phyloP scores from a whole-genome alignment of 345 rosid genomes.

The Eutrema yunnanense region DNA sequence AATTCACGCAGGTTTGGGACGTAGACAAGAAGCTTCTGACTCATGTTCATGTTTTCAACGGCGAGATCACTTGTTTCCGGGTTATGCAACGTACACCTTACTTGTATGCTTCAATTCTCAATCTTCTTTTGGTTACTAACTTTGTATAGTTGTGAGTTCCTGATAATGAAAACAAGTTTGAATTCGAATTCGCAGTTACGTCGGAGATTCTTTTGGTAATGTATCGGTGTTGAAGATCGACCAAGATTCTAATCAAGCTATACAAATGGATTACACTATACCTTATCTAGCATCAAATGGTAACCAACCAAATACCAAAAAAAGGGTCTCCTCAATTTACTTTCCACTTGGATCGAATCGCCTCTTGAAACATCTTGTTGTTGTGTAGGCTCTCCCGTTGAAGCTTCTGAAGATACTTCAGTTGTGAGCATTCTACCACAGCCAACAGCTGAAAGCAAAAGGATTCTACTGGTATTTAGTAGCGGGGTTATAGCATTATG shows the following conservation, averaged over 20 bases:
- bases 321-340: background rate
- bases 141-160: background rate
- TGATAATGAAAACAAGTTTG: constrained; percentile 7
- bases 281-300: constrained; percentile 74
- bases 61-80: constrained; percentile 57
- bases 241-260: constrained; percentile 34
- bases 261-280: constrained; percentile 59
- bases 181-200: constrained; percentile 44
- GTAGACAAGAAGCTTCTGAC: constrained; percentile 59
- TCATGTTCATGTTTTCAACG: constrained; percentile 42
- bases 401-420: constrained; percentile 45
- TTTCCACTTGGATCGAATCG: background rate
- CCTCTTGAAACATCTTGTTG: constrained; percentile 3
- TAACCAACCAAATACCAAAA: constrained; percentile 15
- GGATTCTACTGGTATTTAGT: constrained; percentile 68
- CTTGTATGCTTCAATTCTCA: constrained; percentile 45
- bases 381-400: constrained; percentile 47
- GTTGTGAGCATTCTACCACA: constrained; percentile 60
- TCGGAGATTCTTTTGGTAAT: constrained; percentile 77
- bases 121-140: background rate
- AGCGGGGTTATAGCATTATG: constrained; percentile 69
- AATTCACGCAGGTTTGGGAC: constrained; percentile 67
- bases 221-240: constrained; percentile 62
- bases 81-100: constrained; percentile 56
- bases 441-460: constrained; percentile 76